Conservation (phyloP, 2,329 filamentous ascomycete species). For the Macroventuria anomochaeta region DNA sequence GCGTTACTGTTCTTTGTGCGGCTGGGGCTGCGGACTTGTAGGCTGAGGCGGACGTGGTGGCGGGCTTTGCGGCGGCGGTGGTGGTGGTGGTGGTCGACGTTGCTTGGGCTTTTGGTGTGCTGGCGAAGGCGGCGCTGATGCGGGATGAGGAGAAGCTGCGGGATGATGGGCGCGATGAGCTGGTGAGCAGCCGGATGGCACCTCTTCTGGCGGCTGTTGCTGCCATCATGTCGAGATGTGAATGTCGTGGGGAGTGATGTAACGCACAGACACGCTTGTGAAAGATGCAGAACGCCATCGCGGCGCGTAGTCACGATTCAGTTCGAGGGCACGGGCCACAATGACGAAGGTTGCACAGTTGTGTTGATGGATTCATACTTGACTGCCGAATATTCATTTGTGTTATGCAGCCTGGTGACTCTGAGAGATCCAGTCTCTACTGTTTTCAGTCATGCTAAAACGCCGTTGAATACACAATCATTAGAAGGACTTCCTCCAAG, state of each 20-base stretch:
- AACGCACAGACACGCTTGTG: conserved; percentile 4
- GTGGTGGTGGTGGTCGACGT: conserved; percentile 19
- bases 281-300: conserved; percentile 6
- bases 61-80: conserved; percentile 26
- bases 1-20: conserved; percentile 34
- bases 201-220: conserved; percentile 26
- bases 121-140: conserved; percentile 33
- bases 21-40: conserved; percentile 13
- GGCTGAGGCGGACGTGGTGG: conserved; percentile 15
- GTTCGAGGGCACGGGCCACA: conserved; percentile 7
- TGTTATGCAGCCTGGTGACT: conserved; percentile 9
- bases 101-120: conserved; percentile 27
- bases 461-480: conserved; percentile 17
- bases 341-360: neutral
- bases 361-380: neutral
- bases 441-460: conserved; percentile 5
- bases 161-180: conserved; percentile 22
- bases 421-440: conserved; percentile 9
- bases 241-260: neutral
- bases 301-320: conserved; percentile 17
- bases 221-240: conserved; percentile 27
- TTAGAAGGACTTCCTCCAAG: conserved; percentile 9
- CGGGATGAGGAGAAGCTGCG: conserved; percentile 34
- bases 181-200: conserved; percentile 27
- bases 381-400: conserved; percentile 8